Conservation (phyloP, 1,284 basidiomycete species). For the Xerocomus tenax region DNA sequence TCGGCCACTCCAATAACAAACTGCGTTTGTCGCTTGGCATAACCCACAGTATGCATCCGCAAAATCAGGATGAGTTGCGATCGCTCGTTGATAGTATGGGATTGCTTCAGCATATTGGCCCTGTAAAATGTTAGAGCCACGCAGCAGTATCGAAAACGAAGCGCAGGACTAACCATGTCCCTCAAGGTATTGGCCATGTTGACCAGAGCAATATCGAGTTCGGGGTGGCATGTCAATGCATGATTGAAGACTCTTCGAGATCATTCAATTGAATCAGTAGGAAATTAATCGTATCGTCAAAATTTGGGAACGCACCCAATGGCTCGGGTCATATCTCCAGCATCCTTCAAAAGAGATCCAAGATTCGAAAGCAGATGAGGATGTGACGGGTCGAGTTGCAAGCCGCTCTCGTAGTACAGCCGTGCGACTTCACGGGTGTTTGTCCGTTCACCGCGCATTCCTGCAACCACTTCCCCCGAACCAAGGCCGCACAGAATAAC, state of each 20-base stretch:
- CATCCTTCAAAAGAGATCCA: slow-evolving; percentile 54
- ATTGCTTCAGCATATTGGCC: slow-evolving; percentile 47
- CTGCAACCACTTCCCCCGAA: slow-evolving; percentile 22
- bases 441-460: slow-evolving; percentile 12
- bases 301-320: slow-evolving; percentile 35
- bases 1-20: slow-evolving; percentile 51
- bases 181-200: slow-evolving; percentile 57
- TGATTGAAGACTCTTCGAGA: slow-evolving; percentile 22
- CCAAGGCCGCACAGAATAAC: slow-evolving; percentile 48
- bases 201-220: slow-evolving; percentile 53
- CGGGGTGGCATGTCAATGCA: slow-evolving; percentile 47
- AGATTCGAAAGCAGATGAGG: slow-evolving; percentile 56
- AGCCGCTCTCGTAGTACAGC: slow-evolving; percentile 47
- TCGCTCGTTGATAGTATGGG: slow-evolving; percentile 46
- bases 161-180: slow-evolving; percentile 33
- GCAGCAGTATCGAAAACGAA: neutral
- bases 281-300: neutral
- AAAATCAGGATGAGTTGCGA: slow-evolving; percentile 45
- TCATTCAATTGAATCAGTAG: slow-evolving; percentile 7
- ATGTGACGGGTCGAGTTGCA: slow-evolving; percentile 47
- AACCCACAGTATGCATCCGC: slow-evolving; percentile 54
- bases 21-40: slow-evolving; percentile 43
- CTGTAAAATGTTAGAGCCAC: slow-evolving; percentile 22
- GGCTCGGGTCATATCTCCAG: slow-evolving; percentile 44
- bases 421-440: slow-evolving; percentile 40